Evolutionary conservation across 208 protist species (phyloP).

Genomic region (Vickermania spadyakhi): DNA sequence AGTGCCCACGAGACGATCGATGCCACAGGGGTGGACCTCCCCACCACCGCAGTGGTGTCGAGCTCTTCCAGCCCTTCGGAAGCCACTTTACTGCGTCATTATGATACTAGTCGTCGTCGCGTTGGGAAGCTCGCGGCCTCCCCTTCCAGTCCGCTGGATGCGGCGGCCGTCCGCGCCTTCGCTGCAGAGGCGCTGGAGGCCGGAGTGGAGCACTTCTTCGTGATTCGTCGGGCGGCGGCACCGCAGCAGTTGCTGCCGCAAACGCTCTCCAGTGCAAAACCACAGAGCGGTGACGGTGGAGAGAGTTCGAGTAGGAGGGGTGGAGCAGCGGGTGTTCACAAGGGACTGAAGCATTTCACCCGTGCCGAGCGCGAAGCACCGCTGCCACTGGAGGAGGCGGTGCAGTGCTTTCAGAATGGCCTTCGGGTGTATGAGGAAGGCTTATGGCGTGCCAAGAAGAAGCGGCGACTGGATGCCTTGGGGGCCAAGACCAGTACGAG

Average conservation of each 20-base stretch:
- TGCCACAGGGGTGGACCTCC: constrained; percentile 6
- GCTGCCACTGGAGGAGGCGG: constrained; percentile 19
- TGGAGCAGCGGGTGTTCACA: no score
- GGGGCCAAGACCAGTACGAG: not conserved
- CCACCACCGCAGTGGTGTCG: not conserved
- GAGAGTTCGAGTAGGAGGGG: no score
- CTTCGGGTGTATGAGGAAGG: constrained; percentile 54
- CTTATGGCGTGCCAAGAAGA: constrained; percentile 25
- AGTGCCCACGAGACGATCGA: not conserved
- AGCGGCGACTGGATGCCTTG: not conserved
- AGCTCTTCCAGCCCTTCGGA: no score
- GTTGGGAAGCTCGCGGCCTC: not conserved
- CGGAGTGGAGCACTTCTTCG: not conserved
- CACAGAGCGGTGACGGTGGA: no score
- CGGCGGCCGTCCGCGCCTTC: not conserved
- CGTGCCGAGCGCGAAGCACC: not conserved
- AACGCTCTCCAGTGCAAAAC: no score
- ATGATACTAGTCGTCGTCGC: no score
- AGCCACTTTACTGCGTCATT: no score
- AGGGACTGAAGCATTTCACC: no score
- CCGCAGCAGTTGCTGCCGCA: not conserved
- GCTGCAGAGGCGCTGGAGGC: not conserved
- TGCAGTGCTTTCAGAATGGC: constrained; percentile 26
- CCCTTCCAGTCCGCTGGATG: not conserved
- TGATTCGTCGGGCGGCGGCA: not conserved